Base-by-base conservation (phyloP, 2,329 filamentous ascomycete species). In the Onygena corvina region DNA sequence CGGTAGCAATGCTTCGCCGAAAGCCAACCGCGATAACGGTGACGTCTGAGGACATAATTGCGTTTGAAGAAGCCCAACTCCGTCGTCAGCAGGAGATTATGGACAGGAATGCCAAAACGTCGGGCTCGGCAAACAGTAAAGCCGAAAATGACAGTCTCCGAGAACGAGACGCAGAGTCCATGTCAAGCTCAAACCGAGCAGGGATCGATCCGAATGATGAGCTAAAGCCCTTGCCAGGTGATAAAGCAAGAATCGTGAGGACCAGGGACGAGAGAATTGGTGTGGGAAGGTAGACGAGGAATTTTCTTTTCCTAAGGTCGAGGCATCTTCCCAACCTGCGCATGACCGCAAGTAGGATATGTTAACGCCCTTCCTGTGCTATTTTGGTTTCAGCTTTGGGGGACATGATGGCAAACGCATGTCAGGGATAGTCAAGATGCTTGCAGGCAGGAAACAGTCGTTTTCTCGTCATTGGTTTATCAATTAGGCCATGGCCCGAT, bases 11-110 rank as follows among this genome's bases (percentile, higher is more conserved):
- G 71, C 69, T 74, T 50, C 71, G 71, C 53, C 69, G 71, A 52
- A 71, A 72, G 54, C 71, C 71, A 23, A 74, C 71, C 18, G 68
- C 70, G n/a, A 69, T 74, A 38, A 67, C 70, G 36, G 63, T 74
- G 18, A 73, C 71, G 0, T 61, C 66, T 3, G 71, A 73, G 60
- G 71, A 74, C 53, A 59, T 74, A 21, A 59, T 64, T 12, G 57
- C 66, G n/a, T 72, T 73, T 50, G 70, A 73, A 59, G 68, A 74
- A 53, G 50, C 60, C 14, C 64, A 63, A 46, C 54, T 63, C 11
- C 64, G 60, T 52, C 50, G 55, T 53, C 36, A 51, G 33, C 52
- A 53, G 48, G 47, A 50, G 30, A 27, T 49, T 55, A 34, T 42
- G 53, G 47, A 40, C 45, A 54, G 48, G 11, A 57, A 50, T 14